Base-by-base conservation (phyloP, 2,329 filamentous ascomycete species). In the Nothophaeocryptopus gaeumannii region DNA sequence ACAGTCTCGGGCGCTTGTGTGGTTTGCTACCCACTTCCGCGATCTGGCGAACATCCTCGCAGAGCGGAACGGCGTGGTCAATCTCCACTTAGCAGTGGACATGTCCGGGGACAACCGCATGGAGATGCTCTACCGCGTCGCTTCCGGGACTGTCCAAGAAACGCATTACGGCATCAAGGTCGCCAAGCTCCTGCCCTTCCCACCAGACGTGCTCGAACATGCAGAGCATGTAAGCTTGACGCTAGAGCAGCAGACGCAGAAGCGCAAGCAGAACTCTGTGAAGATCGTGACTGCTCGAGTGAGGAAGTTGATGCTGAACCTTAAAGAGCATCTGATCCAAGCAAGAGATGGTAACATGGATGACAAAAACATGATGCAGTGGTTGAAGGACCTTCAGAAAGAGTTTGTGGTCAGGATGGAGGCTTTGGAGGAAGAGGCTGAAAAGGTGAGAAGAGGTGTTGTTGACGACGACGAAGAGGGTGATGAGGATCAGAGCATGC, bases 1-100 rank as follows among this genome's bases (percentile, higher is more conserved):
- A 4, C 81, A 90, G 51, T 93, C 83, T 59, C 52, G 82, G 52
- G 85, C 90, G 0, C 77, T 88, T 0, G 83, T 96, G 0, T 96
- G 89, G 84, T 99, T 99, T 69, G 89, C 86, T 1, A 97, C 93
- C 0, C 95, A 99, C 65, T 99, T 96, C 65, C 77, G 81, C 32
- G 88, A 96, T 54, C 76, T 99, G 2, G 85, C 90, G 0, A 79
- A 78, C 2, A 88, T 92, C 32, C 76, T 96, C 53, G 76, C 80
- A 1, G 84, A 90, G 56, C 81, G 88, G 9, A 82, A 80, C 12
- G 90, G 90, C 0, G 89, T 96, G 0, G 75, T 91, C 16, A 95
- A 89, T 58, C 74, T 95, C 2, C 90, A 96, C 63, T 78, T 97
- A 2, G 79, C 82, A 0, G 87, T 91, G 0, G 79, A 90, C 36